Evolutionary conservation across 495 filamentous ascomycete genomes (phyloP), one percentile per base, ranked within the genome.

Genomic region (Neurospora cerealis): DNA sequence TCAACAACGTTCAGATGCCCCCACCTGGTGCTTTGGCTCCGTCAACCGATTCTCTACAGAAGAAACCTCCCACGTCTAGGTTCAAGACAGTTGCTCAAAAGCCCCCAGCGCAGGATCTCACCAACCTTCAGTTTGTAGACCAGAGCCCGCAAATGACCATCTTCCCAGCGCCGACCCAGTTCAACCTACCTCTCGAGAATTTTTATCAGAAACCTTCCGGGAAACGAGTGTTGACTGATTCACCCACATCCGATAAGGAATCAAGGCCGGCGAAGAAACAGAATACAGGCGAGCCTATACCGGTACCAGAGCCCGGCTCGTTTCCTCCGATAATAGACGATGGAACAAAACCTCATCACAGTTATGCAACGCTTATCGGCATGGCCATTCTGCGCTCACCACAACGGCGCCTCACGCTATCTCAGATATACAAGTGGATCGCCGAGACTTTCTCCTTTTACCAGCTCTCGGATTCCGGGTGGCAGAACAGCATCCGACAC

Each of bases 401-500:
- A 38, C 90, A 92, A 54, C 90, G 93, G 32, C 90, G 92, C 46
- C 84, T 99, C 70, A 98, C 96, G 2, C 86, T 99, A 2, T 90
- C 94, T n/a, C 95, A 98, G 79, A 99, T 99, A 75, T 99, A 99
- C 88, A 97, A 96, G 79, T 99, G 96, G 96, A 98, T 99, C 73
- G 94, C 93, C 1, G 93, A 98, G 79, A 96, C 91, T 5, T 99
- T 93, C 80, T 88, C 87, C 3, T 97, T 93, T 81, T 99, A 98
- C 84, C 90, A 90, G 72, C 88, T 89, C 21, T 87, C 90, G 41
- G 93, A 97, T 72, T 88, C 92, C 6, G 95, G 96, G 36, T 99
- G 96, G 96, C 95, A 98, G 82, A 99, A 99, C 80, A 97, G 95
- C 83, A 99, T 99, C 81, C 91, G 96, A 2, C 96, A 99, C 79